phyloP scores from a whole-genome alignment of 257 asterid genomes.

The Capsicum pubescens region DNA sequence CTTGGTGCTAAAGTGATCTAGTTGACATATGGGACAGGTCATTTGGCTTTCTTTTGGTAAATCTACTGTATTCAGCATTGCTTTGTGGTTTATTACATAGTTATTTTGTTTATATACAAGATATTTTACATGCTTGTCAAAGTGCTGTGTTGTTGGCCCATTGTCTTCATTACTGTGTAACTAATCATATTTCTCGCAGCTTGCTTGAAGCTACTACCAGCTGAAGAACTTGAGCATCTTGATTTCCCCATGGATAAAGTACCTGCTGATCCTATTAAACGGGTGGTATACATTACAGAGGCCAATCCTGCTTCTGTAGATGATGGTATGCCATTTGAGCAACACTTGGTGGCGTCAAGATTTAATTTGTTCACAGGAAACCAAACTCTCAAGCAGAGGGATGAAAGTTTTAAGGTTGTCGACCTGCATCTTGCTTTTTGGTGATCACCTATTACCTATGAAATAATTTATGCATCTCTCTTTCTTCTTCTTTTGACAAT shows the following conservation, averaged over 20 bases:
- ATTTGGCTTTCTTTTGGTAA: not conserved
- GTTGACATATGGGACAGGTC: not conserved
- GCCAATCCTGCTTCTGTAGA: conserved; percentile 42
- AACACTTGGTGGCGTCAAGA: conserved; percentile 54
- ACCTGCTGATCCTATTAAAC: conserved; percentile 51
- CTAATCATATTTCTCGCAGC: conserved; percentile 42
- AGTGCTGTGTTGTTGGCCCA: conserved; percentile 15
- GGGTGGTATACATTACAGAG: conserved; percentile 61
- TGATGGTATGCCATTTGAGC: conserved; percentile 48
- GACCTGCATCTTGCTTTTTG: conserved; percentile 3
- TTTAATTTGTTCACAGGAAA: conserved; percentile 90
- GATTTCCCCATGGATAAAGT: conserved; percentile 60
- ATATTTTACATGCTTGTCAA: conserved; percentile 6
- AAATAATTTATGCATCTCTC: not conserved
- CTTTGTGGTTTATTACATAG: not conserved
- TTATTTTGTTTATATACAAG: not conserved
- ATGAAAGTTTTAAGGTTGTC: conserved; percentile 73
- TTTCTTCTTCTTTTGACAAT: conserved; percentile 18
- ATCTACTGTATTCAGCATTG: not conserved
- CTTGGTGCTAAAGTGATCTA: conserved; percentile 14
- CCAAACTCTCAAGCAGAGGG: conserved; percentile 85
- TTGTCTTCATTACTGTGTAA: conserved; percentile 4
- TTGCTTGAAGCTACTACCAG: conserved; percentile 82
- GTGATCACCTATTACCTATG: conserved; percentile 22
- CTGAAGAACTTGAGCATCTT: conserved; percentile 82